Evolutionary conservation across 2,329 filamentous ascomycete genomes (phyloP).

Genomic region (Orbilia blumenaviensis): DNA sequence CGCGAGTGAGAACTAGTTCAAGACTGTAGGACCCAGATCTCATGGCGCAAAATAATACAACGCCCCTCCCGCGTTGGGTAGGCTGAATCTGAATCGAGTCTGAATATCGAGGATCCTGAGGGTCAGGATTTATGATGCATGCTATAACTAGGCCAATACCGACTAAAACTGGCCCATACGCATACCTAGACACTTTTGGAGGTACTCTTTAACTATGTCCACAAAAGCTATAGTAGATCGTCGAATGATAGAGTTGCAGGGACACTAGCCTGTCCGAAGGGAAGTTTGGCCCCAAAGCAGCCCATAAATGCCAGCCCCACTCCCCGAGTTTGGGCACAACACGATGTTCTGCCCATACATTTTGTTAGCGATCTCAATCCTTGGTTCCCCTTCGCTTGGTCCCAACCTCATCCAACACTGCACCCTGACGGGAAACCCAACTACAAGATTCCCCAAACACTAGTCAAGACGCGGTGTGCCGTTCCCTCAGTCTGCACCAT

Average conservation of each 20-base stretch:
- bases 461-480: neutral
- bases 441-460: neutral
- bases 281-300: slow-evolving; percentile 12
- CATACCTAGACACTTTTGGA: too few species aligned
- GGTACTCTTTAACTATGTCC: too few species aligned
- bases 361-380: slow-evolving; percentile 37
- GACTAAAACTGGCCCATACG: too few species aligned
- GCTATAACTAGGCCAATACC: too few species aligned
- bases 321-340: slow-evolving; percentile 45
- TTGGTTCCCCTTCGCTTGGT: slow-evolving; percentile 40
- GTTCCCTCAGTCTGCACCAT: neutral
- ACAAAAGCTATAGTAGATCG: slow-evolving; percentile 2
- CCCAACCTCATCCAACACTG: slow-evolving; percentile 35
- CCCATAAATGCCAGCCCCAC: neutral
- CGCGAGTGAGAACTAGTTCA: too few species aligned
- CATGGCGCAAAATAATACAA: too few species aligned
- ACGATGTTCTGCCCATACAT: slow-evolving; percentile 43
- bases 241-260: neutral
- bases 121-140: too few species aligned
- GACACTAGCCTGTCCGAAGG: slow-evolving; percentile 2
- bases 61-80: too few species aligned
- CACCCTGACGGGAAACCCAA: neutral
- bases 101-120: too few species aligned
- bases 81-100: too few species aligned
- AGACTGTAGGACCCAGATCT: too few species aligned